phyloP scores from a whole-genome alignment of 306 rosid species.

The Alnus rubra region DNA sequence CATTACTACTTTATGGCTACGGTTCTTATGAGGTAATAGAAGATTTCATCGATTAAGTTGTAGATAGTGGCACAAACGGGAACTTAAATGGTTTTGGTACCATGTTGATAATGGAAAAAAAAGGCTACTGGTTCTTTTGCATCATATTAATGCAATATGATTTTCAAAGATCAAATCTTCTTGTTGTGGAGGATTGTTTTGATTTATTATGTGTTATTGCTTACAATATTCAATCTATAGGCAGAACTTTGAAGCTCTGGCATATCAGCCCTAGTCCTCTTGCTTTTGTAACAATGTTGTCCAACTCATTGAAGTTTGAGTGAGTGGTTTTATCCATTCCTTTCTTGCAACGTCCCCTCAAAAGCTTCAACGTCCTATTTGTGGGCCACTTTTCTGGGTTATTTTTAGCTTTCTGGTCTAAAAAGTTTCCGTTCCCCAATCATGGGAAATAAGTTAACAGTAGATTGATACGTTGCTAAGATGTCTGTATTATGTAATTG shows the following conservation, averaged over 20 bases:
- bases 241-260: background rate
- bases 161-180: background rate
- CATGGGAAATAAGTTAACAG: background rate
- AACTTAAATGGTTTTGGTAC: constrained; percentile 25
- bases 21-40: constrained; percentile 92
- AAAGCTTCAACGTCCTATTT: background rate
- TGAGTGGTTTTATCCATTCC: background rate
- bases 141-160: background rate
- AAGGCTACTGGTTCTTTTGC: constrained; percentile 13
- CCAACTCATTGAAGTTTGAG: background rate
- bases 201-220: background rate
- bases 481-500: background rate
- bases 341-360: background rate
- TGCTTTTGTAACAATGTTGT: background rate
- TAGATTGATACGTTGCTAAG: background rate
- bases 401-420: background rate
- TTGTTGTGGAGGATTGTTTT: background rate
- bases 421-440: background rate
- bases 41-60: constrained; percentile 17
- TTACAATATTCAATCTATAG: background rate
- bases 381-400: background rate
- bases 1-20: constrained; percentile 89
- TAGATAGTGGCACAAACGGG: constrained; percentile 13
- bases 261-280: background rate
- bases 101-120: constrained; percentile 7